Conservation (phyloP, 148 eudicot genomes). For the Arbutus unedo region DNA sequence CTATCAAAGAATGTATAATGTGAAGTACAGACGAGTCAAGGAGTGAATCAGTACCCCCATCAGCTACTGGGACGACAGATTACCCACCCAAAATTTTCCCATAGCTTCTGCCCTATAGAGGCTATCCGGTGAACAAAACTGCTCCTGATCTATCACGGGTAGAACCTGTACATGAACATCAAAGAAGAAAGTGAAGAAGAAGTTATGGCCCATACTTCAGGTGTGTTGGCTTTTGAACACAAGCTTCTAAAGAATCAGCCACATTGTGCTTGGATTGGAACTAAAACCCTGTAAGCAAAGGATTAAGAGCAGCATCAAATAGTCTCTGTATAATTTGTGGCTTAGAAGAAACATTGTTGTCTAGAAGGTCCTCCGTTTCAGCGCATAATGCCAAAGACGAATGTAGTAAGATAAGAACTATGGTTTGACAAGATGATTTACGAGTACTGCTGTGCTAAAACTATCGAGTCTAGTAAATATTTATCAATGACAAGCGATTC, state of each 20-base stretch:
- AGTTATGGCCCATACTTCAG: background rate
- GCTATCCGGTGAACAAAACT: background rate
- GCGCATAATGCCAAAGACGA: background rate
- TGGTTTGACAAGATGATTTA: background rate
- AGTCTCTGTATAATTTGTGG: too few relatives aligned
- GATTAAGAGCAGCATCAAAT: background rate
- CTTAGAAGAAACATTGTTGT: too few relatives aligned
- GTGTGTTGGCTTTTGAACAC: background rate
- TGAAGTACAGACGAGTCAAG: too few relatives aligned
- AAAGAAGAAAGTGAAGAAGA: background rate
- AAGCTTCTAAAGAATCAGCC: background rate
- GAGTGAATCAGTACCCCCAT: too few relatives aligned
- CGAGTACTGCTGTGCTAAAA: background rate
- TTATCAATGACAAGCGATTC: background rate
- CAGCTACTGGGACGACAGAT: too few relatives aligned
- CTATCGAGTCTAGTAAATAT: too few relatives aligned
- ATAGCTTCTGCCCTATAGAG: background rate
- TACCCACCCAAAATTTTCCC: background rate
- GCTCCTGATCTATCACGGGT: background rate
- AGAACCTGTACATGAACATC: background rate
- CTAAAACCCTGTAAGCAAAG: background rate
- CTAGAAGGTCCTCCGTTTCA: too few relatives aligned
- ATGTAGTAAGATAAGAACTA: too few relatives aligned
- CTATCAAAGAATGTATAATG: too few relatives aligned
- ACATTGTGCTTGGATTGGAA: background rate